phyloP scores from a whole-genome alignment of 495 filamentous ascomycete genomes.

The Xylaria nigripes region DNA sequence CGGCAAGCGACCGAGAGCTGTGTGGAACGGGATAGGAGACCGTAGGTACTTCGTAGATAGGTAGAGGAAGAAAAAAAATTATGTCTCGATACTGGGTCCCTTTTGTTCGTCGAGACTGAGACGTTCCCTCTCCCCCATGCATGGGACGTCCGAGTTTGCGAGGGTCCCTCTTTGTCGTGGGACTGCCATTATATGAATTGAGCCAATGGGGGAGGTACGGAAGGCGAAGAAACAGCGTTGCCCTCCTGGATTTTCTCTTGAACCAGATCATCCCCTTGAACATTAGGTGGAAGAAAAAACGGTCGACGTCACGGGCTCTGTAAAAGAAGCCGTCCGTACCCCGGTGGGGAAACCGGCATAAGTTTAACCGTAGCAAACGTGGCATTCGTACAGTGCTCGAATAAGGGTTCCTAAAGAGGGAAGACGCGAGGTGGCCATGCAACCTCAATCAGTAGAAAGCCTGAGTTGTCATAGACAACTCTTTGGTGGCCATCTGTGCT shows the following conservation, averaged over 20 bases:
- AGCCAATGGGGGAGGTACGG: conserved; percentile 15
- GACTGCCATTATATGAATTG: neutral
- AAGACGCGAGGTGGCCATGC: conserved; percentile 30
- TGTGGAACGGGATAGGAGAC: conserved; percentile 24
- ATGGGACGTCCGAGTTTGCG: conserved; percentile 4
- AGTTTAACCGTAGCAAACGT: conserved; percentile 30
- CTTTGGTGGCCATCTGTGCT: conserved; percentile 20
- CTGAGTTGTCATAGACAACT: conserved; percentile 26
- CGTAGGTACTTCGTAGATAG: neutral
- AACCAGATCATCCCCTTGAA: conserved; percentile 6
- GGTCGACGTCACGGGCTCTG: conserved; percentile 18
- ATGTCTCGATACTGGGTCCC: neutral
- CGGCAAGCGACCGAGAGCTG: conserved; percentile 25
- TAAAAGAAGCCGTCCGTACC: conserved; percentile 26
- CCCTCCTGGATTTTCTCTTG: conserved; percentile 14
- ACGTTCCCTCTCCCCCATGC: conserved; percentile 16
- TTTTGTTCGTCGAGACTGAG: conserved; percentile 25
- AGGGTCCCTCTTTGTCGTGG: conserved; percentile 1
- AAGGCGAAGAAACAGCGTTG: conserved; percentile 12
- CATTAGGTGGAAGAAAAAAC: conserved; percentile 23
- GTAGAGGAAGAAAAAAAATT: neutral
- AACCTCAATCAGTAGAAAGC: conserved; percentile 29
- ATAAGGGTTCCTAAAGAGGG: conserved; percentile 24
- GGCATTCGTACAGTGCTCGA: conserved; percentile 29
- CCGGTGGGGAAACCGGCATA: conserved; percentile 30